Evolutionary conservation across 352 stramenopile genomes (phyloP), one percentile per base, ranked within the genome.

Genomic region (Thraustochytrium sp.): DNA sequence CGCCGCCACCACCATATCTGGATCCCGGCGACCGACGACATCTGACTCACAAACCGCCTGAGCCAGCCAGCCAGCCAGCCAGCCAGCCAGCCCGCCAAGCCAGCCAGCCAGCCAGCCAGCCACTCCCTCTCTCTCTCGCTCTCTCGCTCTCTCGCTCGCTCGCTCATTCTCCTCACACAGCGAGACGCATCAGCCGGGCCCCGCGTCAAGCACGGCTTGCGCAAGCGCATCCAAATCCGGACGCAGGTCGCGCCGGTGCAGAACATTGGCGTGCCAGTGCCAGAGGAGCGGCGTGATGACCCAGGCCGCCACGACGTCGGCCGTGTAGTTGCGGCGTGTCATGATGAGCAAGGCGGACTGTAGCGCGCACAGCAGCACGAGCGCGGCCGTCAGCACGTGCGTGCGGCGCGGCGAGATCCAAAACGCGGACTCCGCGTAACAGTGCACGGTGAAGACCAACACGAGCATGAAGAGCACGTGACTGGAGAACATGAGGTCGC

Each of bases 301-400:
- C 74, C 74, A 83, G 59, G 74, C 74, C n/a, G 82, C 74, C 5
- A 83, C 53, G 0, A 83, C 53, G 42, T 83, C 74, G 8, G 55
- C 31, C 9, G 53, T 83, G 53, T 83, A 83, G 16, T 83, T 55
- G 53, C 82, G 51, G 2, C 74, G 51, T 38, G 74, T 18, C 3
- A 53, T 34, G 21, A 83, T 11, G 26, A 83, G 82, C 21, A 83
- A 38, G 2, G 76, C 5, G 31, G 34, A 34, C 16, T 80, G 9
- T 5, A 51, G 34, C 13, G 76, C 44, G 51, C 68, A 80, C 13
- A 80, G 68, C 31, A 46, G 13, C 21, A 65, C 29, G 4, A 38
- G n/a, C 16, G 26, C 51, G 23, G 36, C 23, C 3, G 21, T 5
- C 13, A 80, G 9, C 9, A 64, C 13, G 8, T 18, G 42, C 29